Base-by-base conservation (phyloP, 1,284 basidiomycete genomes). In the Sutorius eximius region DNA sequence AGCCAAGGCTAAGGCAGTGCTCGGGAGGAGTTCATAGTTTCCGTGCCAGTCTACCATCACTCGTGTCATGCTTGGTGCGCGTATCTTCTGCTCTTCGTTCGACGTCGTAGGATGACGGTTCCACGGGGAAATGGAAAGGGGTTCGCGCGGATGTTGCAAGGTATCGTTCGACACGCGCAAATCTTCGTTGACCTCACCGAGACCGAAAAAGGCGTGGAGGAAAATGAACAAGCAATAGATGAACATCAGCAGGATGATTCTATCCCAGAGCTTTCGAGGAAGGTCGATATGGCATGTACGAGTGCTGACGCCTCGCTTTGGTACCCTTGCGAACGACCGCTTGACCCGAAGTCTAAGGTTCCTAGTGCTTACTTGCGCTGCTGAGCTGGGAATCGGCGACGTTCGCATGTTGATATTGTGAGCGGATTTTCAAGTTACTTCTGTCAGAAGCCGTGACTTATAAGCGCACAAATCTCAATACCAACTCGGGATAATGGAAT, bases 141-240 rank as follows among this genome's bases (percentile, higher is more conserved):
- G 43, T 5, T 45, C 20, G 37, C 3, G 54, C 29, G 51, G 43
- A 52, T 40, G 37, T 34, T 27, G 36, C 36, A 48, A 30, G 10
- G 55, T 29, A 33, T 49, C 20, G n/a, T 48, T 52, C 41, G 6
- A 40, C 16, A 33, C n/a, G 36, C 22, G 45, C 20, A 20, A 20
- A 33, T 42, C 51, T 27, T 52, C 40, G 44, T 54, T 44, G n/a
- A 44, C 36, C 22, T 30, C 13, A 8, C 62, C 56, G 18, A 69
- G 54, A 29, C 70, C 69, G 24, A 68, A 40, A 32, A 69, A 37
- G 45, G 69, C 68, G 27, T 46, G 66, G 49, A 71, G 36, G 55
- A 69, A 70, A 49, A 36, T 32, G 32, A 70, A 47, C 29, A 69
- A 40, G 42, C 60, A 63, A 32, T 56, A 70, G 34, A 22, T 51